phyloP scores from a whole-genome alignment of 495 filamentous ascomycete genomes.

The Penicillium maclennaniae region DNA sequence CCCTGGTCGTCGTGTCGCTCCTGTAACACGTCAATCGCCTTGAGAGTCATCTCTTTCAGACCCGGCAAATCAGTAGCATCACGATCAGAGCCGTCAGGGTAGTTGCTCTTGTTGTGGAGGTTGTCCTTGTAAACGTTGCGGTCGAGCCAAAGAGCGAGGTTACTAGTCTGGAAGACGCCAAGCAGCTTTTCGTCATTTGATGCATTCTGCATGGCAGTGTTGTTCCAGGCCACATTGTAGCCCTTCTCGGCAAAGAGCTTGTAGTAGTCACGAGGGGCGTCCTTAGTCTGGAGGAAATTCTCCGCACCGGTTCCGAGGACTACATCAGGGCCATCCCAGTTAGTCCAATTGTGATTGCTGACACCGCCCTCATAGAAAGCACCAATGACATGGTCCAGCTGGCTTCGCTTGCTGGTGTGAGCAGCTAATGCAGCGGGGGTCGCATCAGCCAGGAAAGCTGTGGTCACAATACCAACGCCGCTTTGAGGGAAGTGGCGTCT shows the following conservation, averaged over 20 bases:
- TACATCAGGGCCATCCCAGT: slow-evolving; percentile 63
- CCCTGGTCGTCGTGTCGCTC: slow-evolving; percentile 59
- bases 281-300: slow-evolving; percentile 51
- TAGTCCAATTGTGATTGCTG: slow-evolving; percentile 63
- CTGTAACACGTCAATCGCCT: slow-evolving; percentile 68
- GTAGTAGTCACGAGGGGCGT: slow-evolving; percentile 60
- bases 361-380: slow-evolving; percentile 51
- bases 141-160: slow-evolving; percentile 69
- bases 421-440: slow-evolving; percentile 65
- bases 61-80: slow-evolving; percentile 65
- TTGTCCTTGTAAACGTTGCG: slow-evolving; percentile 66
- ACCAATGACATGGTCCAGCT: slow-evolving; percentile 62
- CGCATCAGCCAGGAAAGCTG: slow-evolving; percentile 68
- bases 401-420: slow-evolving; percentile 58
- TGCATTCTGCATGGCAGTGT: slow-evolving; percentile 54
- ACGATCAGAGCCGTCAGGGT: slow-evolving; percentile 54
- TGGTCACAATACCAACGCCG: slow-evolving; percentile 57
- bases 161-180: slow-evolving; percentile 63
- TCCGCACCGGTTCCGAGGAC: slow-evolving; percentile 72
- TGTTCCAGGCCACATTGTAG: slow-evolving; percentile 63
- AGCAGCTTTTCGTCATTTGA: slow-evolving; percentile 54
- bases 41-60: slow-evolving; percentile 77
- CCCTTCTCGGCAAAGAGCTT: slow-evolving; percentile 59
- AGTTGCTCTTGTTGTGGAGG: slow-evolving; percentile 54
- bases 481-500: slow-evolving; percentile 53